Evolutionary conservation across 768 basidiomycete species (phyloP).

Genomic region (Tulasnella sp.): DNA sequence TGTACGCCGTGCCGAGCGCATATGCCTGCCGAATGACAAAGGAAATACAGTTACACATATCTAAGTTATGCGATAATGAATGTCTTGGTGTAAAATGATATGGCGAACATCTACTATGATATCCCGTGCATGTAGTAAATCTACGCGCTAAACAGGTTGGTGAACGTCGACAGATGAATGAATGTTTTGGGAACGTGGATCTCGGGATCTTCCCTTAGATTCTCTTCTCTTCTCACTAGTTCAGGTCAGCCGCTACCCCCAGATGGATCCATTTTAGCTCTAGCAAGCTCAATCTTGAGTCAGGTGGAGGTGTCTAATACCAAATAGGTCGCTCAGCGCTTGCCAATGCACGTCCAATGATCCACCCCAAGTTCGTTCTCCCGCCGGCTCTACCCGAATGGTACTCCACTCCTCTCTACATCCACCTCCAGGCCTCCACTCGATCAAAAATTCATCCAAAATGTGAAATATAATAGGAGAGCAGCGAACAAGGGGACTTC

Average conservation of each 20-base stretch:
- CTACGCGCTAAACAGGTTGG: too few relatives aligned
- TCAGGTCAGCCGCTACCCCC: neutral
- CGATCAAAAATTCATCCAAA: neutral
- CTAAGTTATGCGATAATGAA: too few relatives aligned
- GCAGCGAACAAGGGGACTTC: neutral
- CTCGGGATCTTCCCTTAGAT: neutral
- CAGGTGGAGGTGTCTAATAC: neutral
- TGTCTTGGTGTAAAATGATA: too few relatives aligned
- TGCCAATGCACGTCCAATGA: neutral
- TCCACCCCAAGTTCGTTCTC: neutral
- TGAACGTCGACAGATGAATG: too few relatives aligned
- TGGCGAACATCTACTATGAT: too few relatives aligned
- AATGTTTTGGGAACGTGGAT: too few relatives aligned
- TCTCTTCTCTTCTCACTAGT: too few relatives aligned
- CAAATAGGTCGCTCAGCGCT: neutral
- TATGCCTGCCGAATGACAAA: neutral
- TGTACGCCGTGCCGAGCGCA: neutral
- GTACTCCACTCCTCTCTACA: neutral
- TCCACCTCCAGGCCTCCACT: neutral
- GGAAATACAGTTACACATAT: too few relatives aligned
- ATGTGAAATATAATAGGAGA: neutral
- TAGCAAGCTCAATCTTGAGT: neutral
- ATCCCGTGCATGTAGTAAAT: too few relatives aligned
- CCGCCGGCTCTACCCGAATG: neutral
- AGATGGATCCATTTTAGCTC: neutral